phyloP scores from a whole-genome alignment of 805 yeast genomes.

The Brettanomyces sp. region DNA sequence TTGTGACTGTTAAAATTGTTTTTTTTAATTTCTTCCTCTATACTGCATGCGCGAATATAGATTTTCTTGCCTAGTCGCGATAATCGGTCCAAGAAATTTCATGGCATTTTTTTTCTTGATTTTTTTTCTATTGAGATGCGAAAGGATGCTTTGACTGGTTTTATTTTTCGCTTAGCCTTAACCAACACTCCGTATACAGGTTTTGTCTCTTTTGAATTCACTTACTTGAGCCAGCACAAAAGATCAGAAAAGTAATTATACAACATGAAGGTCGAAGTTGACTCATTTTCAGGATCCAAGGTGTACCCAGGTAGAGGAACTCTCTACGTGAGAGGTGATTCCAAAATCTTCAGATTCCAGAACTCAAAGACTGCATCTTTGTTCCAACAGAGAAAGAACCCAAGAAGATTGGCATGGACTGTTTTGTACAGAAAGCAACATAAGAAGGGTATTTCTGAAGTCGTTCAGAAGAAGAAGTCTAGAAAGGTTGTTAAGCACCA shows the following conservation, averaged over 20 bases:
- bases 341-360: constrained; percentile 99
- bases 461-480: constrained; percentile 91
- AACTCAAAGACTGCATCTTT: constrained; percentile 95
- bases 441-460: constrained; percentile 99
- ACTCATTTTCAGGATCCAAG: constrained; percentile 98
- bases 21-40: no score
- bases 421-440: constrained; percentile 99
- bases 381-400: constrained; percentile 99
- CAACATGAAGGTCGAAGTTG: constrained; percentile 97
- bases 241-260: constrained; percentile 4
- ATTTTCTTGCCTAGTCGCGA: no score
- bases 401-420: constrained; percentile 99
- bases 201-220: not conserved
- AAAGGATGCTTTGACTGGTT: no score
- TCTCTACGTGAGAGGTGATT: constrained; percentile 98
- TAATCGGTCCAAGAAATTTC: no score
- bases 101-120: no score
- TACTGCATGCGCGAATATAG: no score
- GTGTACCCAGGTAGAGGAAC: constrained; percentile 99
- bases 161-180: no score
- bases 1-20: no score
- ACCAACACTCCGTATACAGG: no score
- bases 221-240: not conserved
- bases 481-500: constrained; percentile 97
- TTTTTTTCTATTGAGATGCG: no score